phyloP scores from a whole-genome alignment of 257 asterid species.

The Catharanthus roseus region DNA sequence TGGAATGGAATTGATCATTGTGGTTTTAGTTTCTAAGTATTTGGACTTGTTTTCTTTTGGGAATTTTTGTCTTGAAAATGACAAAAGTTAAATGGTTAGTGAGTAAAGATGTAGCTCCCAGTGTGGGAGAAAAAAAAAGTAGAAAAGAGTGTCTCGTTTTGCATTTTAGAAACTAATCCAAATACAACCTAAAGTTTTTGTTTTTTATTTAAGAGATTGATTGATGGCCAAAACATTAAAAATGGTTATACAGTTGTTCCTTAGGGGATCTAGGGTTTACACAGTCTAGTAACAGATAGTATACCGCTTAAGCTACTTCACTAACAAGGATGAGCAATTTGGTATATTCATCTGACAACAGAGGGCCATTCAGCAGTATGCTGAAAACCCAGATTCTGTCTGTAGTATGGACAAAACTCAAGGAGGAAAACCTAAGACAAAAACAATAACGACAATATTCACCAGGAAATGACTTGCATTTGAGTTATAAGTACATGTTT shows the following conservation, averaged over 20 bases:
- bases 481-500: background rate
- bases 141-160: too few species aligned
- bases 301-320: background rate
- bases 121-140: too few species aligned
- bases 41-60: too few species aligned
- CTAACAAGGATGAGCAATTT: background rate
- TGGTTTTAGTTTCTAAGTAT: too few species aligned
- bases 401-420: background rate
- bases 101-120: too few species aligned
- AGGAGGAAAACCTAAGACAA: background rate
- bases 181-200: too few species aligned
- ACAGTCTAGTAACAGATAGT: background rate
- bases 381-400: background rate
- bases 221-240: background rate
- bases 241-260: background rate
- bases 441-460: background rate
- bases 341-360: background rate
- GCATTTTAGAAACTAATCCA: too few species aligned
- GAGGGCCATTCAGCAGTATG: background rate
- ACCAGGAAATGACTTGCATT: background rate
- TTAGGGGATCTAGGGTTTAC: background rate
- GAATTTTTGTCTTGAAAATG: too few species aligned
- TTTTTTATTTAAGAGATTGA: background rate
- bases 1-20: background rate
- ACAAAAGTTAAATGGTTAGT: too few species aligned